phyloP scores from a whole-genome alignment of 495 filamentous ascomycete genomes.

The Wilcoxina mikolae region DNA sequence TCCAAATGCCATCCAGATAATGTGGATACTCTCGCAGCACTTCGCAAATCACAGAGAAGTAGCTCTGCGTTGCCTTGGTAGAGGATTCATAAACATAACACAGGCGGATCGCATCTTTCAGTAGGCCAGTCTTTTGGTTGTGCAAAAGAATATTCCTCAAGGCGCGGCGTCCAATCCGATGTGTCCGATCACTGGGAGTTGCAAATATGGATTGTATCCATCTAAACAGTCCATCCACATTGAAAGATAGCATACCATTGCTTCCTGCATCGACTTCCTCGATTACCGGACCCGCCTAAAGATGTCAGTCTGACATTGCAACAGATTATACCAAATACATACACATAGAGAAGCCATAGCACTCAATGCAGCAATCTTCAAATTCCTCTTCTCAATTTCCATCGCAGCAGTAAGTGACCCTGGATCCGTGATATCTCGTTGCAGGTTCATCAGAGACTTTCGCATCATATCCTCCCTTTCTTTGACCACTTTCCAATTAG shows the following conservation, averaged over 20 bases:
- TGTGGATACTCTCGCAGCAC: slow-evolving; percentile 67
- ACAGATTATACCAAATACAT: slow-evolving; percentile 23
- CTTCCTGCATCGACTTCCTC: slow-evolving; percentile 59
- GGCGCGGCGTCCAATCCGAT: slow-evolving; percentile 78
- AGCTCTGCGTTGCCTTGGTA: slow-evolving; percentile 78
- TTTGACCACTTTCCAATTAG: slow-evolving; percentile 69
- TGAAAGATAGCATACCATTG: slow-evolving; percentile 69
- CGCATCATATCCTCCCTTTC: slow-evolving; percentile 79
- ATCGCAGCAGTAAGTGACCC: slow-evolving; percentile 69
- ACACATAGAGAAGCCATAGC: slow-evolving; percentile 91
- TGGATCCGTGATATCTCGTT: slow-evolving; percentile 40
- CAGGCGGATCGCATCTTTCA: slow-evolving; percentile 73
- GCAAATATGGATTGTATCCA: slow-evolving; percentile 95
- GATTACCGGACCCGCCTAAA: slow-evolving; percentile 65
- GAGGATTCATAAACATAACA: slow-evolving; percentile 58
- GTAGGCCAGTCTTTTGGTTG: slow-evolving; percentile 68
- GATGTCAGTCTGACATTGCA: not conserved
- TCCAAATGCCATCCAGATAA: slow-evolving; percentile 78
- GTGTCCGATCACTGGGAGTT: slow-evolving; percentile 72
- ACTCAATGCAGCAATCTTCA: slow-evolving; percentile 78
- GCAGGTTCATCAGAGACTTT: slow-evolving; percentile 56
- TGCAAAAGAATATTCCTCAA: slow-evolving; percentile 81
- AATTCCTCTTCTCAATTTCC: slow-evolving; percentile 89
- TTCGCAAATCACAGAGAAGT: slow-evolving; percentile 82
- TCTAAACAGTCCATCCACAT: slow-evolving; percentile 75